A percentile compares a stretch with the other conserved stretches of the same genome.
These are phyloP conservation scores for Solanum chmielewskii DNA, from an alignment of 257 asterid genomes.

Conservation along the genomic window DNA sequence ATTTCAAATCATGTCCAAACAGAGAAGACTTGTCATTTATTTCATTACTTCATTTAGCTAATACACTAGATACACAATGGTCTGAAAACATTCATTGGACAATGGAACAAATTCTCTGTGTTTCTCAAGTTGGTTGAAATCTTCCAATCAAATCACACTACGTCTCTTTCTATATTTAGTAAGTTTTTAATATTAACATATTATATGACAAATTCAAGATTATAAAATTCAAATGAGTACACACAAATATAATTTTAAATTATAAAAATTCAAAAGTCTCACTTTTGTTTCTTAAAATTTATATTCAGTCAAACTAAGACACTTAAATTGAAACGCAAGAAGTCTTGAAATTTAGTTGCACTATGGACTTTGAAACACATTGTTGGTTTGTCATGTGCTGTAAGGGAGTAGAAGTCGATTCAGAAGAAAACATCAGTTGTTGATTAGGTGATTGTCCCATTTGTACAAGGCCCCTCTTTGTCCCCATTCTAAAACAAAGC, in stretches of 20 bases:
- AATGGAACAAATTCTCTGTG: not conserved
- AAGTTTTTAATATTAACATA: not conserved
- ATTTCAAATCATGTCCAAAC: not conserved
- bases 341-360: not conserved
- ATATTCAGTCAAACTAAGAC: not conserved
- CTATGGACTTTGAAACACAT: not conserved
- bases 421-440: not conserved
- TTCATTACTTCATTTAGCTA: not conserved
- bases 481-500: constrained; percentile 4
- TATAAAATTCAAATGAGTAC: not conserved
- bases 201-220: not conserved
- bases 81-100: not conserved
- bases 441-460: not conserved
- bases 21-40: not conserved
- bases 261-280: not conserved
- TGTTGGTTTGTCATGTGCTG: not conserved
- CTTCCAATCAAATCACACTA: not conserved
- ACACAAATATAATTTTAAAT: not conserved
- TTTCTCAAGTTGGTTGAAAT: not conserved
- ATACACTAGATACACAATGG: not conserved
- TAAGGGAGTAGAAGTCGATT: not conserved
- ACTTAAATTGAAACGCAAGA: not conserved
- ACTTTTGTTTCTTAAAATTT: not conserved
- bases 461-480: not conserved
- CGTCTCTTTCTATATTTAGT: too few species aligned